A percentile compares a stretch with the other conserved stretches of the same genome.
Evolutionary conservation across 2,329 filamentous ascomycete genomes (phyloP).

Genomic region (Trichoderma cornu-damae): DNA sequence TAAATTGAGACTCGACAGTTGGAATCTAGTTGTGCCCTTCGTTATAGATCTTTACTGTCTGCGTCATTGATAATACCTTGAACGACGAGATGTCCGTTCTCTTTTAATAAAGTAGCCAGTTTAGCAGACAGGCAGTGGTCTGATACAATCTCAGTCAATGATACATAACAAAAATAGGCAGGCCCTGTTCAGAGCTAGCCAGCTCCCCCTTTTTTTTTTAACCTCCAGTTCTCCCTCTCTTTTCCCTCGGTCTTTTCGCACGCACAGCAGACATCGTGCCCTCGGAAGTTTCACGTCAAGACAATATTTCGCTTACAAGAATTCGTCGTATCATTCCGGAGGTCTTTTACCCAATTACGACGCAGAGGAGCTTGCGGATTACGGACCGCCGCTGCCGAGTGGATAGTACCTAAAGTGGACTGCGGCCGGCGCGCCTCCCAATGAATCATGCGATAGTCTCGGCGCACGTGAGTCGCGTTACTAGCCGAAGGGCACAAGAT

Average conservation of each 20-base stretch:
- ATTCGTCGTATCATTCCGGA: not conserved
- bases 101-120: not conserved
- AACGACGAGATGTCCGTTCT: conserved; percentile 1
- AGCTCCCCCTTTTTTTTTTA: conserved; percentile 1
- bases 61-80: not conserved
- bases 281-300: conserved; percentile 5
- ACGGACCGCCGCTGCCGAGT: not conserved
- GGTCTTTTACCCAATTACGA: not conserved
- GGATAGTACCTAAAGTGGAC: not conserved
- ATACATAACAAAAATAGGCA: not conserved
- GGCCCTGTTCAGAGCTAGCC: not conserved
- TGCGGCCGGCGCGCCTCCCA: not conserved
- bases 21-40: conserved; percentile 8
- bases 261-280: not conserved
- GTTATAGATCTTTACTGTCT: not conserved
- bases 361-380: not conserved
- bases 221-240: not conserved
- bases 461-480: not conserved
- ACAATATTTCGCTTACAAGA: not conserved
- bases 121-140: not conserved
- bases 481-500: not conserved
- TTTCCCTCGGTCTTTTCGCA: not conserved
- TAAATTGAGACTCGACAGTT: not conserved
- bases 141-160: not conserved
- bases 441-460: conserved; percentile 5